A percentile compares a stretch with the other conserved stretches of the same genome.
phyloP scores from a whole-genome alignment of 192 early-diverging fungal species.

The Gonapodya prolifera region DNA sequence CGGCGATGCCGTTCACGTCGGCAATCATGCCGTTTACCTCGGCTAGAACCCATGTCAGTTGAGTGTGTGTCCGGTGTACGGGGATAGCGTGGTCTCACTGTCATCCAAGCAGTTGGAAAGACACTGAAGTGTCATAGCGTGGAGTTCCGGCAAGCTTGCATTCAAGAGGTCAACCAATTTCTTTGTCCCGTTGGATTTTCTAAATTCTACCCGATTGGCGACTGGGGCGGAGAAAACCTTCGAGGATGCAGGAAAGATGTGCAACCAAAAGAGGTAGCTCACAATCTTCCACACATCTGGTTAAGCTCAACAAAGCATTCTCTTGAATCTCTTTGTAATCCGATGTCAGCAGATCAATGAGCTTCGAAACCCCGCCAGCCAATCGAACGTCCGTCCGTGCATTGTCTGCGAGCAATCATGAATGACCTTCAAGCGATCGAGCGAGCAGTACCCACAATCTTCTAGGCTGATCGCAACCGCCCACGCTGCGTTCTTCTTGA shows the following conservation, averaged over 20 bases:
- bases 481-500: constrained; percentile 33
- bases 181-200: constrained; percentile 25
- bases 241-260: not conserved
- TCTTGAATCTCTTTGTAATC: not conserved
- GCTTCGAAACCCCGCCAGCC: not conserved
- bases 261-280: constrained; percentile 5
- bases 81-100: constrained; percentile 11
- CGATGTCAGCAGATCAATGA: not conserved
- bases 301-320: constrained; percentile 8
- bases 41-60: constrained; percentile 10
- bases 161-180: constrained; percentile 27
- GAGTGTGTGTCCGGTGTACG: not conserved
- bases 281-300: constrained; percentile 36
- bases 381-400: not conserved
- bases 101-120: constrained; percentile 36
- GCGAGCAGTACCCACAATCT: not conserved
- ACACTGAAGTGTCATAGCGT: constrained; percentile 25
- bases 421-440: too few species aligned
- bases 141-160: constrained; percentile 25
- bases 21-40: constrained; percentile 24
- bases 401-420: not conserved
- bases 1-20: constrained; percentile 22
- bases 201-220: constrained; percentile 30
- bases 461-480: constrained; percentile 11
- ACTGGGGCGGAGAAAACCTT: constrained; percentile 11